These are phyloP conservation scores for Gremmenia infestans DNA, from an alignment of 2,329 filamentous ascomycete species.

Conservation along the genomic window DNA sequence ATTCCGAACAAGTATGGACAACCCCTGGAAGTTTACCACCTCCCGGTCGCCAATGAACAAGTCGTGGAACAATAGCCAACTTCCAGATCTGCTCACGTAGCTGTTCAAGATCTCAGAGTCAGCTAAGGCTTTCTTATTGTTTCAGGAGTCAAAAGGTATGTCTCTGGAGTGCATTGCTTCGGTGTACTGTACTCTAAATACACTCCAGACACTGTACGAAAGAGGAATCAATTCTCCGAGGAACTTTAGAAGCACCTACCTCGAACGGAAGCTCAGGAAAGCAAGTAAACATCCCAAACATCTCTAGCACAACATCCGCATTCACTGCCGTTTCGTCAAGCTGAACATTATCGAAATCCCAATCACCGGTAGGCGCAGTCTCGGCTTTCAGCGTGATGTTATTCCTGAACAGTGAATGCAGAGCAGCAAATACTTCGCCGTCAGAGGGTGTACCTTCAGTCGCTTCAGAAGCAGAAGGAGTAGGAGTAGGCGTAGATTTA, in stretches of 20 bases:
- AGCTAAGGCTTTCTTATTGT: too few relatives aligned
- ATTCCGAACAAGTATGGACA: neutral
- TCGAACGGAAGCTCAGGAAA: neutral
- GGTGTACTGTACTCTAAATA: too few relatives aligned
- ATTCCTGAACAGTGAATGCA: too few relatives aligned
- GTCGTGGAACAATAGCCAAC: neutral
- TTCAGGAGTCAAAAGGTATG: too few relatives aligned
- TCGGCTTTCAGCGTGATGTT: neutral
- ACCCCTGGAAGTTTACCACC: neutral
- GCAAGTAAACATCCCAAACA: neutral
- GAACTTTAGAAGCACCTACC: neutral
- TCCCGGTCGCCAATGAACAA: neutral
- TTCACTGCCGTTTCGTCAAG: neutral
- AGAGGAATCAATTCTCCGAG: too few relatives aligned
- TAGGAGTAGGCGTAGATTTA: too few relatives aligned
- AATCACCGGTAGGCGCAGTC: neutral
- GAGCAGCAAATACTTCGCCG: too few relatives aligned
- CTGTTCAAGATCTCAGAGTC: too few relatives aligned
- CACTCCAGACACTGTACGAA: too few relatives aligned
- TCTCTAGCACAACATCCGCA: neutral
- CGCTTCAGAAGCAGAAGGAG: too few relatives aligned
- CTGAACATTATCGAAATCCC: neutral
- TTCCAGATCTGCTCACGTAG: neutral
- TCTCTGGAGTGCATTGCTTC: too few relatives aligned
- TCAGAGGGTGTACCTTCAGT: too few relatives aligned